Evolutionary conservation across 345 rosid species (phyloP), one percentile per base, ranked within the genome.

Genomic region (Syzygium aromaticum): DNA sequence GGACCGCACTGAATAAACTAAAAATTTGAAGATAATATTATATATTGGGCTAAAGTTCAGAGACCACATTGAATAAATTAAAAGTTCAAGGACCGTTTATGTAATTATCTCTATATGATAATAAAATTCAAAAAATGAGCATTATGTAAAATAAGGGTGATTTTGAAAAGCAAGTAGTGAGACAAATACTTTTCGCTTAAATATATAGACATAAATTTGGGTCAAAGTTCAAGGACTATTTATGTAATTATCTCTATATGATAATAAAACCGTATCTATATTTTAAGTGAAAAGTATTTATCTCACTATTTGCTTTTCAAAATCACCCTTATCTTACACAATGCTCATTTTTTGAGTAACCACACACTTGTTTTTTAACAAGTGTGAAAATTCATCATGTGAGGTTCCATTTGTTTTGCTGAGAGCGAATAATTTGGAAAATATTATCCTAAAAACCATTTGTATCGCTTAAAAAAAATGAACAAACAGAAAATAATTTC

Each of bases 21-120:
- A 57, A 51, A 57, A 57, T 57, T 11, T 6, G 2, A 0, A 14
- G 0, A 25, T 25, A 3, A 11, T 3, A 57, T 57, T 57, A 25
- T 1, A 57, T 57, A 57, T 57, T 25, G 12, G 2, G 1, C 7
- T 25, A 0, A 25, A 57, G 0, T 57, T 57, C 12, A n/a, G 25
- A 51, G 2, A 57, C 1, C 15, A 57, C 1, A 0, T 25, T 57
- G 14, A 57, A 25, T 1, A 57, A 57, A 11, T 4, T 57, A 56
- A 0, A 56, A 56, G 25, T 56, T 56, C 23, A 56, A 11, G 5
- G 27, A 56, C 13, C 23, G 0, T 5, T 57, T 25, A 57, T 57
- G 12, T 57, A 13, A 57, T 3, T 25, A 57, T 25, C 27, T 25
- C n/a, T 54, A 54, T 8, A 21, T 54, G 59, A 54, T 54, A 54